Percentiles rank a stretch among this genome's conserved stretches.
Evolutionary conservation across 371 early-diverging fungal species (phyloP).

Genomic region (Mortierella polycephala): DNA sequence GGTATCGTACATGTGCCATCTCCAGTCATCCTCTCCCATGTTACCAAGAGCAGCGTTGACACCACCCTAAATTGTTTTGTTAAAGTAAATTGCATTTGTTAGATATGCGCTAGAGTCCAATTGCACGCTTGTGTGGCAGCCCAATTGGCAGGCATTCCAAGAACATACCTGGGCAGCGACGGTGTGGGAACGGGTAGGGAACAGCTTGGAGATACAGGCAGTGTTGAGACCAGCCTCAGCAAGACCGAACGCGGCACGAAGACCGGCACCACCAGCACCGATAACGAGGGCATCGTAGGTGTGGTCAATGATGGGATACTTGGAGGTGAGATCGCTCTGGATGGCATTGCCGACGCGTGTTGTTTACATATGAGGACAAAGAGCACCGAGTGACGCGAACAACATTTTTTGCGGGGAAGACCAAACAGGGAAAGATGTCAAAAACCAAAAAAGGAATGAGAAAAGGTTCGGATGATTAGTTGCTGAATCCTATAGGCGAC

Average conservation of each 20-base stretch:
- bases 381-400: neutral
- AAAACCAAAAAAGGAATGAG: slow-evolving; percentile 1
- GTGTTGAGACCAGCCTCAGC: slow-evolving; percentile 97
- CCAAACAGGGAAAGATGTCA: slow-evolving; percentile 39
- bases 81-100: too few species aligned
- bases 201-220: slow-evolving; percentile 98
- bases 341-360: too few species aligned
- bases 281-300: slow-evolving; percentile 97
- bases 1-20: slow-evolving; percentile 99
- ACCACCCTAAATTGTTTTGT: slow-evolving; percentile 77
- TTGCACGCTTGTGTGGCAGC: too few species aligned
- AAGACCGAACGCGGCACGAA: slow-evolving; percentile 98
- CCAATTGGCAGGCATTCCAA: too few species aligned
- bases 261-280: slow-evolving; percentile 99
- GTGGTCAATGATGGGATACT: slow-evolving; percentile 97
- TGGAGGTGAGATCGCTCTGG: slow-evolving; percentile 69
- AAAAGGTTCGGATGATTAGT: slow-evolving; percentile 15
- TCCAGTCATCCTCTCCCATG: slow-evolving; percentile 99
- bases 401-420: slow-evolving; percentile 36
- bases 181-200: slow-evolving; percentile 98
- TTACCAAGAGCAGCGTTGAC: slow-evolving; percentile 99
- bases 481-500: neutral
- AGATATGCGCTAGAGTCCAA: neutral
- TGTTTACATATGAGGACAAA: slow-evolving; percentile 2
- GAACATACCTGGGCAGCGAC: slow-evolving; percentile 91